phyloP scores from a whole-genome alignment of 495 filamentous ascomycete species.

The Hypoxylon subgilvum region DNA sequence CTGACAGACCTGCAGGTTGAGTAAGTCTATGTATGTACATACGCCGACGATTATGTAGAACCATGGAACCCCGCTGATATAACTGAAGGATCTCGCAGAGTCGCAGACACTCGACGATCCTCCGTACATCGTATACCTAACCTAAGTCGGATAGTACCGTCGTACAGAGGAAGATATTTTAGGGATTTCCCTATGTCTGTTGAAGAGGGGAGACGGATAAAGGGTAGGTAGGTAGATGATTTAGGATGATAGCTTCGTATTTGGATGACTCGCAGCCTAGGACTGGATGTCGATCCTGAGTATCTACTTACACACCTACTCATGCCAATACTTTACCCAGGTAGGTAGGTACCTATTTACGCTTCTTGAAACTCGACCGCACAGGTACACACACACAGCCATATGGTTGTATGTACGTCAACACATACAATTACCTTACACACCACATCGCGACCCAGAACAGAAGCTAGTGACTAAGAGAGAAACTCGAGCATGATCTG shows the following conservation, averaged over 20 bases:
- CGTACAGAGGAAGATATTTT: slow-evolving; percentile 16
- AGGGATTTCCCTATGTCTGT: neutral
- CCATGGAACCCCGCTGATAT: too few relatives aligned
- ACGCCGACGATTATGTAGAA: too few relatives aligned
- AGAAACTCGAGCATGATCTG: neutral
- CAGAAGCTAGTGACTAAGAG: neutral
- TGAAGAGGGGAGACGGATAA: neutral
- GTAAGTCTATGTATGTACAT: neutral
- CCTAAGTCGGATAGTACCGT: neutral
- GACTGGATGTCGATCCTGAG: neutral
- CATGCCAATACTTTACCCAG: too few relatives aligned
- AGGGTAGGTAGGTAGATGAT: neutral
- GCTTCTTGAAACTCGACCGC: neutral
- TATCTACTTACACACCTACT: too few relatives aligned
- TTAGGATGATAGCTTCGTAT: too few relatives aligned
- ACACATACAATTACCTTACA: too few relatives aligned
- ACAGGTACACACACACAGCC: too few relatives aligned
- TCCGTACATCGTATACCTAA: neutral
- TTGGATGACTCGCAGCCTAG: neutral
- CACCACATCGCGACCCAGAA: neutral
- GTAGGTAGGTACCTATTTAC: too few relatives aligned
- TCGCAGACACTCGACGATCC: slow-evolving; percentile 7
- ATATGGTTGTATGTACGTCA: too few relatives aligned
- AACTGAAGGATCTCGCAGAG: slow-evolving; percentile 15
- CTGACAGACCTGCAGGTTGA: slow-evolving; percentile 15